phyloP scores from a whole-genome alignment of 441 rosid genomes.

The Erodium moschatum region DNA sequence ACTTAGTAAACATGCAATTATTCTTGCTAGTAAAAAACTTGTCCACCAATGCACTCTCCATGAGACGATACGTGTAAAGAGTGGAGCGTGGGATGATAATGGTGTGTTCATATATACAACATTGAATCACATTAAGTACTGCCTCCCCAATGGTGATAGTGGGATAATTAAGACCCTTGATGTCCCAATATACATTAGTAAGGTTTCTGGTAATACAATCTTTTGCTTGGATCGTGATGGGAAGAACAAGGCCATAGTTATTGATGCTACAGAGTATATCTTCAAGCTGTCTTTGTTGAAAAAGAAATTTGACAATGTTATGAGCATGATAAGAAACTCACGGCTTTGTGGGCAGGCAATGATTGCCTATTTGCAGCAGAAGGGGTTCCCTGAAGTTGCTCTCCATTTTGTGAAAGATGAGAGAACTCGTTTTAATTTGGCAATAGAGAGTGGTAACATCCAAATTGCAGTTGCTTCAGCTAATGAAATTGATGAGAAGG shows the following conservation, averaged over 20 bases:
- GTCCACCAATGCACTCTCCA: slow-evolving; percentile 68
- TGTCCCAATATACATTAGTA: slow-evolving; percentile 69
- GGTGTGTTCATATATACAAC: slow-evolving; percentile 78
- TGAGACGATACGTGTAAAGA: slow-evolving; percentile 72
- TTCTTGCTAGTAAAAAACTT: slow-evolving; percentile 66
- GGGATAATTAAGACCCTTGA: slow-evolving; percentile 76
- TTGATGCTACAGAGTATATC: slow-evolving; percentile 74
- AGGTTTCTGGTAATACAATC: slow-evolving; percentile 57
- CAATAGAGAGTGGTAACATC: slow-evolving; percentile 83
- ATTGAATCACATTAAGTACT: slow-evolving; percentile 67
- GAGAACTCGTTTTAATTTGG: slow-evolving; percentile 78
- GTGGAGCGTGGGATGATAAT: slow-evolving; percentile 89
- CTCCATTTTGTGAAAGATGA: slow-evolving; percentile 89
- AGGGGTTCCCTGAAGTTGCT: slow-evolving; percentile 92
- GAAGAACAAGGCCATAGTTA: slow-evolving; percentile 52
- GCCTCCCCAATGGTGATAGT: slow-evolving; percentile 81
- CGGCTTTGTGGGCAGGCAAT: slow-evolving; percentile 90
- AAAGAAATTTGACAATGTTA: slow-evolving; percentile 73
- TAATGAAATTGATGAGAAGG: slow-evolving; percentile 82
- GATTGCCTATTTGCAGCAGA: slow-evolving; percentile 88
- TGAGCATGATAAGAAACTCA: slow-evolving; percentile 84
- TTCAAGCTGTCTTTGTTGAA: slow-evolving; percentile 65
- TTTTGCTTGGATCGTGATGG: slow-evolving; percentile 82
- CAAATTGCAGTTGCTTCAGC: slow-evolving; percentile 89
- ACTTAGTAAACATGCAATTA: slow-evolving; percentile 76